These are phyloP conservation scores for Spinellus fusiger DNA, from an alignment of 192 early-diverging fungal genomes.

Conservation along the genomic window DNA sequence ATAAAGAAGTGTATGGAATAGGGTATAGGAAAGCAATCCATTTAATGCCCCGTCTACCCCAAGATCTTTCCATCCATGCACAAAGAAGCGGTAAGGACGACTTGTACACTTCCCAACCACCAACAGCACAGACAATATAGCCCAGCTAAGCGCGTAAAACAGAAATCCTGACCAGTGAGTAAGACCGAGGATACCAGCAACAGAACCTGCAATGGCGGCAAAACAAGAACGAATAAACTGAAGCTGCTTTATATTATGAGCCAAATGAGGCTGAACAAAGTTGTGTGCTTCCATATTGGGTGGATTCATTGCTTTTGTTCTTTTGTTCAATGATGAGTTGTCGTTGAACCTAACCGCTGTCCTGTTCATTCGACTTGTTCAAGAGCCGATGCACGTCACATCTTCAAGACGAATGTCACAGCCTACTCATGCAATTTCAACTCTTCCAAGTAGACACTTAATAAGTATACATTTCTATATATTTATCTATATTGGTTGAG, in stretches of 20 bases:
- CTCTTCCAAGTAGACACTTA: no score
- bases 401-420: no score
- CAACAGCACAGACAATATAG: slow-evolving; percentile 54
- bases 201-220: slow-evolving; percentile 70
- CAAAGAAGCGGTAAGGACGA: slow-evolving; percentile 55
- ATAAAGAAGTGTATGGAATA: slow-evolving; percentile 77
- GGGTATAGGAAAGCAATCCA: slow-evolving; percentile 58
- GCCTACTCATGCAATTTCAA: no score
- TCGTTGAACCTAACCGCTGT: neutral
- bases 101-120: slow-evolving; percentile 37
- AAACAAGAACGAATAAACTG: slow-evolving; percentile 63
- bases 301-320: slow-evolving; percentile 8
- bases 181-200: slow-evolving; percentile 86
- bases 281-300: slow-evolving; percentile 23
- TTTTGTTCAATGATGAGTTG: neutral
- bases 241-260: slow-evolving; percentile 55
- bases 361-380: neutral
- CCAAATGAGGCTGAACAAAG: slow-evolving; percentile 46
- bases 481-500: no score
- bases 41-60: slow-evolving; percentile 53
- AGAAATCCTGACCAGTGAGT: slow-evolving; percentile 79
- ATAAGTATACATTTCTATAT: no score
- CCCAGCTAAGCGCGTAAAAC: slow-evolving; percentile 70
- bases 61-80: slow-evolving; percentile 37
- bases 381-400: no score